Evolutionary conservation across 805 yeast species (phyloP).

Genomic region (Zygosaccharomyces bisporus): DNA sequence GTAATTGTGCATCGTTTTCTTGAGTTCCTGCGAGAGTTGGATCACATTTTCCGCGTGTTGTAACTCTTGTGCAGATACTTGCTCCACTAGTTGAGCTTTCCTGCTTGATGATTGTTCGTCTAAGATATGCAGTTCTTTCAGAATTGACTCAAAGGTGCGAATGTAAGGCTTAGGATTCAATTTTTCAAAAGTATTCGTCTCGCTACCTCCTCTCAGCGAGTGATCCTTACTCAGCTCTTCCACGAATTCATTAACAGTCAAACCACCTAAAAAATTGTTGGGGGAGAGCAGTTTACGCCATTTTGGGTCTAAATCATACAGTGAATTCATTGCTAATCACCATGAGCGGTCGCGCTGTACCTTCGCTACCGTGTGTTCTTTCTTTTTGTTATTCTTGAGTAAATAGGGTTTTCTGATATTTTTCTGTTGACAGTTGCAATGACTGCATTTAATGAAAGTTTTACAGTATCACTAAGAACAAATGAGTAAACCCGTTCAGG

Average conservation of each 20-base stretch:
- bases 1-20: conserved; percentile 22
- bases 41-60: conserved; percentile 66
- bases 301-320: conserved; percentile 63
- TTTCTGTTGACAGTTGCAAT: conserved; percentile 1
- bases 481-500: conserved; percentile 4
- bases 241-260: conserved; percentile 74
- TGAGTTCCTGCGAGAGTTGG: conserved; percentile 30
- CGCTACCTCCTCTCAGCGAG: conserved; percentile 14
- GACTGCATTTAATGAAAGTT: neutral
- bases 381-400: neutral
- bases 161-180: conserved; percentile 93
- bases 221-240: conserved; percentile 75
- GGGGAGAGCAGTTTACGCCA: conserved; percentile 52
- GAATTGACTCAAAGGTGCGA: conserved; percentile 83
- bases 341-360: neutral
- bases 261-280: conserved; percentile 62
- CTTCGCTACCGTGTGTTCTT: neutral
- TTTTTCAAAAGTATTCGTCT: conserved; percentile 20
- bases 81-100: conserved; percentile 50
- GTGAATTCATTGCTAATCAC: conserved; percentile 36
- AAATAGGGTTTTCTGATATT: conserved; percentile 1
- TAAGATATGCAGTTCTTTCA: conserved; percentile 63
- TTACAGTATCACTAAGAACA: neutral
- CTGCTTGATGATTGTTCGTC: conserved; percentile 51
- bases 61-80: conserved; percentile 58